Evolutionary conservation across 306 rosid genomes (phyloP), one percentile per base, ranked within the genome.

Genomic region (Quercus wislizeni): DNA sequence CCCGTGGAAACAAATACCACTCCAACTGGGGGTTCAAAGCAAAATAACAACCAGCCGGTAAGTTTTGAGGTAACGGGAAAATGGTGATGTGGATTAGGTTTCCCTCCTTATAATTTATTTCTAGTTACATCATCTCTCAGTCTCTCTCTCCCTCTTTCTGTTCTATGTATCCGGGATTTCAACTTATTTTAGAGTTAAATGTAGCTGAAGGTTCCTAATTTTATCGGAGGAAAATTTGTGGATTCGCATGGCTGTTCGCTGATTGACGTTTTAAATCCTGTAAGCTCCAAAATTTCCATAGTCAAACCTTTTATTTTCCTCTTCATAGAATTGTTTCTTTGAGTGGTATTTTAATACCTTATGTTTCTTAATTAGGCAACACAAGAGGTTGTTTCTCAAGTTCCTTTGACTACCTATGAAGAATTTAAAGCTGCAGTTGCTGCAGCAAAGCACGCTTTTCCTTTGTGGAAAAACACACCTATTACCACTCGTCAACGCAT

Each of bases 391-490:
- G 93, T 90, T 67, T 90, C 91, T 81, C 95, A 89, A 83, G 90
- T 90, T 82, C 95, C 90, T 70, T 64, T 87, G 78, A 72, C 88
- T 55, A 89, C 92, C 69, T 81, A 82, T 84, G 97, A 85, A 76
- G 97, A 92, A 81, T 90, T 90, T 79, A 90, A 90, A 87, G 86
- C 88, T 69, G 93, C 97, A 74, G 92, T 90, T 54, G 76, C 72
- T 64, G 90, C 95, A 79, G 97, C 97, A 74, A 90, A 87, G 85
- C 89, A 89, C 75, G 95, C 93, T 49, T 92, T 90, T 79, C 91
- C 86, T 28, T 80, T 81, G 14, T 92, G 97, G 97, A 88, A 87
- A 79, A 87, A 80, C 74, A 89, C 91, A 35, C 84, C 97, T 11
- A 79, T 86, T 64, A 80, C 85, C 30, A 83, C 81, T 64, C 97